Percentiles rank a stretch among this genome's conserved stretches.
These are phyloP conservation scores for Ophiostoma quercus DNA, from an alignment of 2,329 filamentous ascomycete genomes.

Conservation along the genomic window DNA sequence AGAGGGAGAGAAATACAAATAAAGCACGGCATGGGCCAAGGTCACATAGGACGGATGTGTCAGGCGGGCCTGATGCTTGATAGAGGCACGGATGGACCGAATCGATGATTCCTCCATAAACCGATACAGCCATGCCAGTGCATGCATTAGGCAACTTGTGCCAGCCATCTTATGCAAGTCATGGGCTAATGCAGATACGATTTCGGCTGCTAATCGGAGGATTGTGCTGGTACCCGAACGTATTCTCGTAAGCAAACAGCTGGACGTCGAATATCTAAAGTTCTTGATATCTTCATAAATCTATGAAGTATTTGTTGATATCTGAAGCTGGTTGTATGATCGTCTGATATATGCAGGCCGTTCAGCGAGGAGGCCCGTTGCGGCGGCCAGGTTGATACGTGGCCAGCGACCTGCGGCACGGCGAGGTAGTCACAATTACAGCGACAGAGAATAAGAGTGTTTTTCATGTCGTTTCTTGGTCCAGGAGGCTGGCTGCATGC, in stretches of 20 bases:
- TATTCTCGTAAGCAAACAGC: not conserved
- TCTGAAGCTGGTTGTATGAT: not conserved
- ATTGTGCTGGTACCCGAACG: not conserved
- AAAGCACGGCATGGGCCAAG: too few species aligned
- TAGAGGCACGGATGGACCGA: not conserved
- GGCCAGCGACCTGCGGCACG: conserved; percentile 4
- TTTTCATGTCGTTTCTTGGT: not conserved
- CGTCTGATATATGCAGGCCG: conserved; percentile 22
- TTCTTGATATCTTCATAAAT: not conserved
- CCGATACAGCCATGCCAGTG: not conserved
- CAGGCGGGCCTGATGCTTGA: not conserved
- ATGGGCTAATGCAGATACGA: conserved; percentile 22
- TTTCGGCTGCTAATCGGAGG: conserved; percentile 6
- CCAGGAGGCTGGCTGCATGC: not conserved
- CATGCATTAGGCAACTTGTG: conserved; percentile 7
- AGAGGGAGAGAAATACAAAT: not conserved
- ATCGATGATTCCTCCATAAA: not conserved
- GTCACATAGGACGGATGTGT: not conserved
- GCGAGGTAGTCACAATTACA: not conserved
- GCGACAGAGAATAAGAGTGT: not conserved
- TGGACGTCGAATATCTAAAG: not conserved
- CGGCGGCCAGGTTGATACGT: conserved; percentile 20
- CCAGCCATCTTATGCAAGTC: conserved; percentile 20
- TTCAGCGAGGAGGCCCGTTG: conserved; percentile 17
- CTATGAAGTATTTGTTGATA: not conserved